These are phyloP conservation scores for Cudoniella acicularis DNA, from an alignment of 495 filamentous ascomycete species.

Conservation along the genomic window DNA sequence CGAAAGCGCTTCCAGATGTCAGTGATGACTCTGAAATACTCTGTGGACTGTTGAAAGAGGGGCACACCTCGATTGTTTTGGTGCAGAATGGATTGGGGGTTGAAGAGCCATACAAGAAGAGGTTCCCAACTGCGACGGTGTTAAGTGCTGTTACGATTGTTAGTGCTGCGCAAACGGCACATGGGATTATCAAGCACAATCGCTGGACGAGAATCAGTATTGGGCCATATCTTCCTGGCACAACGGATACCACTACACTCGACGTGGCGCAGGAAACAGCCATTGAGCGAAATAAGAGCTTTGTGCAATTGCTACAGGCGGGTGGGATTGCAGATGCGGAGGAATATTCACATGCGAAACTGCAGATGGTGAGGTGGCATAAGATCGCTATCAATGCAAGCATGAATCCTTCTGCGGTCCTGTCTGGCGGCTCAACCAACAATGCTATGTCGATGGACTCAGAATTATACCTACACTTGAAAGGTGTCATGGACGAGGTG, in stretches of 20 bases:
- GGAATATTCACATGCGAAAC: slow-evolving; percentile 41
- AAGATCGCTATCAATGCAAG: slow-evolving; percentile 63
- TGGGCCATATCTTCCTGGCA: slow-evolving; percentile 46
- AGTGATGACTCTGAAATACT: slow-evolving; percentile 40
- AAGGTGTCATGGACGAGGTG: slow-evolving; percentile 55
- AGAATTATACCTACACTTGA: slow-evolving; percentile 44
- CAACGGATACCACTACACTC: slow-evolving; percentile 28
- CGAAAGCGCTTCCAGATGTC: slow-evolving; percentile 45
- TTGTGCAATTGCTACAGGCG: slow-evolving; percentile 34
- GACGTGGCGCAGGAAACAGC: slow-evolving; percentile 18
- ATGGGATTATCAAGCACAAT: slow-evolving; percentile 48
- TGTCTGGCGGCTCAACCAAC: slow-evolving; percentile 52
- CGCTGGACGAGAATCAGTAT: slow-evolving; percentile 58
- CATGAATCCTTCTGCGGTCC: slow-evolving; percentile 60
- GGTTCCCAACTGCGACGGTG: slow-evolving; percentile 49
- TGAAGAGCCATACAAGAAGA: slow-evolving; percentile 47
- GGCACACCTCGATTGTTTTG: slow-evolving; percentile 50
- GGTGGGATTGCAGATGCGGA: slow-evolving; percentile 53
- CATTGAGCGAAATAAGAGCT: slow-evolving; percentile 23
- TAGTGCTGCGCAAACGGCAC: slow-evolving; percentile 41
- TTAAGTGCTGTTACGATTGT: slow-evolving; percentile 51
- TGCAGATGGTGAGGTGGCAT: slow-evolving; percentile 60
- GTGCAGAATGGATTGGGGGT: slow-evolving; percentile 64
- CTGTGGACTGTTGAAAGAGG: slow-evolving; percentile 40
- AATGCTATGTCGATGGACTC: slow-evolving; percentile 48